phyloP scores from a whole-genome alignment of 2,329 filamentous ascomycete genomes.

The Colletotrichum gloeosporioides region DNA sequence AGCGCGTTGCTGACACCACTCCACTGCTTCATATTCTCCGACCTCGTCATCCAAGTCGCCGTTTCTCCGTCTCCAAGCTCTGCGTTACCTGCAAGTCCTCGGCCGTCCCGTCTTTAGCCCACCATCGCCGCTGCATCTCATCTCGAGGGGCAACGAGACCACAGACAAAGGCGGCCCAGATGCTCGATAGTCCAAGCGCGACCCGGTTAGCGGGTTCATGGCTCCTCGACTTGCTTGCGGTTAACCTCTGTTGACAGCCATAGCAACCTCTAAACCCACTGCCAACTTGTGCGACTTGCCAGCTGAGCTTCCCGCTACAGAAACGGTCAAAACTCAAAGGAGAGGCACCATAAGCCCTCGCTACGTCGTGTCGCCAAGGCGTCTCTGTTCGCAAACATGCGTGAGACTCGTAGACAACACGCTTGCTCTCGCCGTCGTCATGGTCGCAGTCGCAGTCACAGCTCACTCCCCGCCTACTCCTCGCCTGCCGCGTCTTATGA shows the following conservation, averaged over 20 bases:
- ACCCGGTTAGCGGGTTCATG: not conserved
- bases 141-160: not conserved
- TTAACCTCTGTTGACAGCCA: not conserved
- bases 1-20: not conserved
- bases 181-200: not conserved
- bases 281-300: not conserved
- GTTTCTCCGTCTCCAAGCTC: not conserved
- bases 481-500: constrained; percentile 7
- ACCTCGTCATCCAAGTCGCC: not conserved
- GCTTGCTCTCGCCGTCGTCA: not conserved
- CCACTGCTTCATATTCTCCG: not conserved
- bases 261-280: not conserved
- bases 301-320: constrained; percentile 5
- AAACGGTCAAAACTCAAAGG: constrained; percentile 4
- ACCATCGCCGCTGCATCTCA: not conserved
- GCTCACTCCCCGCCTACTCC: not conserved
- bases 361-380: not conserved
- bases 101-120: not conserved
- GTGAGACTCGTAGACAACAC: not conserved
- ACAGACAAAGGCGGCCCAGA: constrained; percentile 1
- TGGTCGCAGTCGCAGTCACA: not conserved
- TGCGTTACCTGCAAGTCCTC: not conserved
- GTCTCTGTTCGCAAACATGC: not conserved
- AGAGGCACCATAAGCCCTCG: not conserved
- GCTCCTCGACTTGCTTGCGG: not conserved